Percentiles rank a stretch among this genome's conserved stretches.
These are phyloP conservation scores for Fusarium compactum DNA, from an alignment of 2,329 filamentous ascomycete genomes.

Conservation along the genomic window DNA sequence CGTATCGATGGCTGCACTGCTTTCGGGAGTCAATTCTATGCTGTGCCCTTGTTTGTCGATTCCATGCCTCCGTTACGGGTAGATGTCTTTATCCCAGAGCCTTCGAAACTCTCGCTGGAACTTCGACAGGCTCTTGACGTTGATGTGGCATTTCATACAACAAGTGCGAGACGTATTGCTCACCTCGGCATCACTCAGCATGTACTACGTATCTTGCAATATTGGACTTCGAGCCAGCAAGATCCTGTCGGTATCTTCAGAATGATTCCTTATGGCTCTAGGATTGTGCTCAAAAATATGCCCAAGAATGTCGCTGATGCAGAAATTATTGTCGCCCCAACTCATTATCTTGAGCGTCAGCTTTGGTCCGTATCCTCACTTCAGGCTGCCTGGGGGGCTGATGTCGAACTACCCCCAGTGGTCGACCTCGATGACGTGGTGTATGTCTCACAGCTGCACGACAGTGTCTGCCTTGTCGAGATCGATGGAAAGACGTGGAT, in stretches of 20 bases:
- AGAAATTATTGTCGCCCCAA: conserved; percentile 60
- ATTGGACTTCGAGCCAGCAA: conserved; percentile 58
- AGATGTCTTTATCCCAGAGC: conserved; percentile 69
- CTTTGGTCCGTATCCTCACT: conserved; percentile 60
- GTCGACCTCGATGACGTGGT: conserved; percentile 64
- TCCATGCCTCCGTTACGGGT: conserved; percentile 64
- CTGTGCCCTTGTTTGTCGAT: conserved; percentile 64
- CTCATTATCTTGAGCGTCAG: conserved; percentile 66
- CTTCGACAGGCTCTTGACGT: conserved; percentile 62
- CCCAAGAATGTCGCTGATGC: conserved; percentile 61
- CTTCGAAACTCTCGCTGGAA: conserved; percentile 54
- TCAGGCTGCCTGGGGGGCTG: conserved; percentile 57
- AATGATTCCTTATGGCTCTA: conserved; percentile 67
- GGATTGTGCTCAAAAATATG: conserved; percentile 66
- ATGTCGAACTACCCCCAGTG: conserved; percentile 57
- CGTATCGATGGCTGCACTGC: conserved; percentile 69
- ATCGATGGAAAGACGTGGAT: conserved; percentile 60
- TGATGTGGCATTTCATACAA: conserved; percentile 66
- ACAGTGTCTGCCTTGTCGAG: conserved; percentile 68
- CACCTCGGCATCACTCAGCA: conserved; percentile 65
- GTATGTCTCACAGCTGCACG: conserved; percentile 66
- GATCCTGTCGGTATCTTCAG: conserved; percentile 55
- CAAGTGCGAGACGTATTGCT: conserved; percentile 61
- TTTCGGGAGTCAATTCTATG: conserved; percentile 69
- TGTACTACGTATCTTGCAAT: conserved; percentile 65